Conservation (phyloP, 345 rosid genomes). For the Gossypium mustelinum region DNA sequence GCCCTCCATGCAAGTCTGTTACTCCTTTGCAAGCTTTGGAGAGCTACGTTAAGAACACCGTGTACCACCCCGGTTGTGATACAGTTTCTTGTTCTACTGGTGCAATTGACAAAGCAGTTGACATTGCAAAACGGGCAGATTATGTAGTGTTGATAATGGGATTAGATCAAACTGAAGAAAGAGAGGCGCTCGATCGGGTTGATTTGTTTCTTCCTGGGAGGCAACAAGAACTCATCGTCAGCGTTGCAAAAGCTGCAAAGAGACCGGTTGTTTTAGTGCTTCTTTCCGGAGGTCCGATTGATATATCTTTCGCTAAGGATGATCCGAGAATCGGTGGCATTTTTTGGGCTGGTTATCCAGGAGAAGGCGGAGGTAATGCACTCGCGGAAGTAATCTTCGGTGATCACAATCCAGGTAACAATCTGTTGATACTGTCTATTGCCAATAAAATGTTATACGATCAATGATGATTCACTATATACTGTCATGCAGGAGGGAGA, state of each 20-base stretch:
- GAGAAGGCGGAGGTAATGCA: slow-evolving; percentile 80
- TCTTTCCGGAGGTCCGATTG: slow-evolving; percentile 83
- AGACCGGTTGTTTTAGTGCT: slow-evolving; percentile 66
- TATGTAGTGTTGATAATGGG: slow-evolving; percentile 83
- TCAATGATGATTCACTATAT: not conserved
- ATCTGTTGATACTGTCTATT: not conserved
- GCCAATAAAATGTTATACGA: not conserved
- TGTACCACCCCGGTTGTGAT: slow-evolving; percentile 59
- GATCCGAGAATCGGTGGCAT: slow-evolving; percentile 63
- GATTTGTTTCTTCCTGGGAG: slow-evolving; percentile 67
- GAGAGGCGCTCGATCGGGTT: slow-evolving; percentile 65
- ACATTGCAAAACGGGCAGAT: slow-evolving; percentile 51
- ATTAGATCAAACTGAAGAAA: slow-evolving; percentile 75
- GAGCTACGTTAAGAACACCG: slow-evolving; percentile 42
- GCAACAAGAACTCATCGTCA: slow-evolving; percentile 59
- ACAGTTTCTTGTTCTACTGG: slow-evolving; percentile 56
- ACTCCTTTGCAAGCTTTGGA: slow-evolving; percentile 58
- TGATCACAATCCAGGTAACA: slow-evolving; percentile 81
- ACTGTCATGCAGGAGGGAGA: slow-evolving; percentile 65
- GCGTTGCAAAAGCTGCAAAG: slow-evolving; percentile 64
- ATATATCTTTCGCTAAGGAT: slow-evolving; percentile 58
- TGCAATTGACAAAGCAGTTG: slow-evolving; percentile 48
- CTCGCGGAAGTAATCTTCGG: slow-evolving; percentile 81
- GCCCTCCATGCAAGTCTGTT: slow-evolving; percentile 59
- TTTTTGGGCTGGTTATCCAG: slow-evolving; percentile 97